Conservation (phyloP, 2,329 filamentous ascomycete genomes). For the Botrytis elliptica region DNA sequence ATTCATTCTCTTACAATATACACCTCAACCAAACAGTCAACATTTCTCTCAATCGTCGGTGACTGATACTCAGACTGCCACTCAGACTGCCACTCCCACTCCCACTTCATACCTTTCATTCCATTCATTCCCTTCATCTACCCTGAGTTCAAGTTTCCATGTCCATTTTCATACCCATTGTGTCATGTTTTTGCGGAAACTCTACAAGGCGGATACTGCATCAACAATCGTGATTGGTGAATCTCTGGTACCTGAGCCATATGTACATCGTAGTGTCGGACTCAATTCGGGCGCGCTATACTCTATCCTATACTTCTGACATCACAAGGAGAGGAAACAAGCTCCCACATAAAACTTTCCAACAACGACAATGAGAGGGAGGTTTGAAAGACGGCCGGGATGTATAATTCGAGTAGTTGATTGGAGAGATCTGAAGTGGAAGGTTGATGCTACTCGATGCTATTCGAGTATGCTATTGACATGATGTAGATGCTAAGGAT, state of each 20-base stretch:
- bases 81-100: not conserved
- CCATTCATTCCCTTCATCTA: not conserved
- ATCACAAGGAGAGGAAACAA: slow-evolving; percentile 1
- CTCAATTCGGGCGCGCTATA: slow-evolving; percentile 17
- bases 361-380: not conserved
- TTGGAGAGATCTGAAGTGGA: not conserved
- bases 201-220: not conserved
- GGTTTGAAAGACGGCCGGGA: not conserved
- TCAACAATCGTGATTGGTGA: not conserved
- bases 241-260: not conserved
- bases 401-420: not conserved
- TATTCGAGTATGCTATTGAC: not conserved
- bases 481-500: not conserved
- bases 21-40: not conserved
- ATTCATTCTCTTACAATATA: not conserved
- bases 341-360: not conserved
- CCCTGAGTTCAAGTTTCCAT: not conserved
- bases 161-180: not conserved
- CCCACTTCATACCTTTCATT: not conserved
- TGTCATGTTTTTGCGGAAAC: not conserved
- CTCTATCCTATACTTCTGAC: not conserved
- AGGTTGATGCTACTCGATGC: not conserved
- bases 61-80: not conserved
- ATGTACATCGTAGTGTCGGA: slow-evolving; percentile 8
- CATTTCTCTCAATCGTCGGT: too few relatives aligned